Evolutionary conservation across 2,329 filamentous ascomycete species (phyloP), one percentile per base, ranked within the genome.

Genomic region (Seiridium cupressi): DNA sequence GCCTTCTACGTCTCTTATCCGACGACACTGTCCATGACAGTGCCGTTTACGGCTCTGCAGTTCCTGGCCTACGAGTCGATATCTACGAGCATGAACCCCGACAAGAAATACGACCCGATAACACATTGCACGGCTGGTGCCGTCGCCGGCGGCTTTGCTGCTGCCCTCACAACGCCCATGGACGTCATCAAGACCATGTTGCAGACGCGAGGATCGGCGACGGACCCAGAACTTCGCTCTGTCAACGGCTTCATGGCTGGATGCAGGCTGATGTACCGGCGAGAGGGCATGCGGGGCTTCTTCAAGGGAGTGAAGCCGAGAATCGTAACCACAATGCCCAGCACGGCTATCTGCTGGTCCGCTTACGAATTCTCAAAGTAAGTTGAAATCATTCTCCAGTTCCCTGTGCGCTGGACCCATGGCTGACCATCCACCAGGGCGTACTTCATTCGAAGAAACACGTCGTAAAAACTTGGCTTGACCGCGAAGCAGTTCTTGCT

Each of bases 1-100:
- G 94, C 95, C 59, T 99, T 99, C 79, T 99, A 99, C 80, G 89
- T 99, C 69, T 99, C 95, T 32, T 99, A 99, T 75, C 95, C 95
- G 13, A 99, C 95, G 26, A 99, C 95, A 2, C 82, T 99, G 35
- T 96, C 92, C 71, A 99, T 99, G 95, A 98, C 95, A 11, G 93
- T 99, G 2, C 95, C 95, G 3, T 99, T 98, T 75, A 98, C 94
- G 10, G 94, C 95, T 7, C 86, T 97, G 8, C 95, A 99, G 74
- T 98, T 99, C 75, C 92, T 97, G 72, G 93, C 93, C 59, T 99
- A 99, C 83, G 95, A 98, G 75, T 97, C 94, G 35, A 88, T 98
- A 66, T 97, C 93, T 3, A 98, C 96, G 68, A 76, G 90, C 55
- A 93, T 98, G 87, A 97, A 98, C 75, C 92, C 93, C 0, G 80